These are phyloP conservation scores for Hypoxylon sp. DNA, from an alignment of 2,329 filamentous ascomycete species.

Conservation along the genomic window DNA sequence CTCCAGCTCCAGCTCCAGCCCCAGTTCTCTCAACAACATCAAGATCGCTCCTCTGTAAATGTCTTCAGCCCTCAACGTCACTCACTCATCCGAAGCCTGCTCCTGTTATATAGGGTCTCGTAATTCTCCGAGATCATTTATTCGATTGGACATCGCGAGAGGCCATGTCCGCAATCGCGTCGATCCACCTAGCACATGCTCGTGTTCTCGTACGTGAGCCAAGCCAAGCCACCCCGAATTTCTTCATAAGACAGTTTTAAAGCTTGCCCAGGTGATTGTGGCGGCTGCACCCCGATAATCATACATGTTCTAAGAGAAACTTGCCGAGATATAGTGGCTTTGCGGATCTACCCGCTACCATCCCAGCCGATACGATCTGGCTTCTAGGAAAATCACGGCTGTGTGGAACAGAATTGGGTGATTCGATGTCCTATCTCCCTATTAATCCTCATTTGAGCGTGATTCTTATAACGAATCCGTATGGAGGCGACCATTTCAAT, in stretches of 20 bases:
- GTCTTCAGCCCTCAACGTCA: not conserved
- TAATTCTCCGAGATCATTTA: not conserved
- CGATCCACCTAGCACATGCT: constrained; percentile 4
- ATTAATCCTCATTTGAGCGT: not conserved
- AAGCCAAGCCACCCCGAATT: constrained; percentile 36
- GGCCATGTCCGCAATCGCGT: not conserved
- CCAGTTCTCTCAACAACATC: not conserved
- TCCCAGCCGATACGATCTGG: not conserved
- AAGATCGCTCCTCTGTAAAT: not conserved
- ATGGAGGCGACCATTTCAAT: not conserved
- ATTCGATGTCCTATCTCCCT: not conserved
- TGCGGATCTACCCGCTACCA: constrained; percentile 14
- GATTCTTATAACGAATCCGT: not conserved
- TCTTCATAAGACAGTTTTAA: constrained; percentile 9
- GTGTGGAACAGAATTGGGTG: not conserved
- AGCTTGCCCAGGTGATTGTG: constrained; percentile 25
- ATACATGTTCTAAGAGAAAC: constrained; percentile 1
- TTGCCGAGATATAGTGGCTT: constrained; percentile 2
- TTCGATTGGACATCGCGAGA: constrained; percentile 1
- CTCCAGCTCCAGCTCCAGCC: constrained; percentile 10
- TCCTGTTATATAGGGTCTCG: not conserved
- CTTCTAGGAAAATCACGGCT: not conserved
- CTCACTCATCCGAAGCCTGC: not conserved
- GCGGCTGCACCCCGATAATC: constrained; percentile 16
- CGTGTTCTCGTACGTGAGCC: constrained; percentile 26